These are phyloP conservation scores for Rhodotorula sp. DNA, from an alignment of 1,284 basidiomycete genomes.

Conservation along the genomic window DNA sequence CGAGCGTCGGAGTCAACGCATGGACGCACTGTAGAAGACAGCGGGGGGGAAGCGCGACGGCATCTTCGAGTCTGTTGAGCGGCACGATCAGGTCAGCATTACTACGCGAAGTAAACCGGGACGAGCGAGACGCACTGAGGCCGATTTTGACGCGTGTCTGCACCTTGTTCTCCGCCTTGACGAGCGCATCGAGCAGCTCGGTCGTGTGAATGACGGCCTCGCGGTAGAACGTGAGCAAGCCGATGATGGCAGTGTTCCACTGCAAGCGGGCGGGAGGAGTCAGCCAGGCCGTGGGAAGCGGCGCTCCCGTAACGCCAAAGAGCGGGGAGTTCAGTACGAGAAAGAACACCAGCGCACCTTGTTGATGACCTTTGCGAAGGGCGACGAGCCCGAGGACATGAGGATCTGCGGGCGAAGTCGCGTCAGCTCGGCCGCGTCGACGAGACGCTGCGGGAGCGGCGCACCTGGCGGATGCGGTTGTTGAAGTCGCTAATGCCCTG, in stretches of 20 bases:
- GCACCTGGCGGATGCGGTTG: constrained; percentile 67
- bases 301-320: not conserved
- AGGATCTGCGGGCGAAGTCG: constrained; percentile 67
- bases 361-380: constrained; percentile 97
- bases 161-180: constrained; percentile 98
- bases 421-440: no score
- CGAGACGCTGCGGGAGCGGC: not conserved
- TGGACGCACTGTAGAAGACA: not conserved
- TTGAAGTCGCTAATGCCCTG: constrained; percentile 58
- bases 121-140: constrained; percentile 21
- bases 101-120: not conserved
- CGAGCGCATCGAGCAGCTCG: constrained; percentile 87
- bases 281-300: not conserved
- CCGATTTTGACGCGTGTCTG: constrained; percentile 99
- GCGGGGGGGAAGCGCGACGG: constrained; percentile 86
- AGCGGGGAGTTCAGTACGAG: no score
- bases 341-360: constrained; percentile 59
- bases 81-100: not conserved
- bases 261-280: not conserved
- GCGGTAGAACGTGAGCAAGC: constrained; percentile 32
- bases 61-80: constrained; percentile 60
- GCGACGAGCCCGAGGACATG: constrained; percentile 98
- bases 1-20: no score
- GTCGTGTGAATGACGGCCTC: constrained; percentile 77
- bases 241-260: constrained; percentile 46